Evolutionary conservation across 2,329 filamentous ascomycete species (phyloP), one percentile per base, ranked within the genome.

Genomic region (Colletotrichum chlorophyti): DNA sequence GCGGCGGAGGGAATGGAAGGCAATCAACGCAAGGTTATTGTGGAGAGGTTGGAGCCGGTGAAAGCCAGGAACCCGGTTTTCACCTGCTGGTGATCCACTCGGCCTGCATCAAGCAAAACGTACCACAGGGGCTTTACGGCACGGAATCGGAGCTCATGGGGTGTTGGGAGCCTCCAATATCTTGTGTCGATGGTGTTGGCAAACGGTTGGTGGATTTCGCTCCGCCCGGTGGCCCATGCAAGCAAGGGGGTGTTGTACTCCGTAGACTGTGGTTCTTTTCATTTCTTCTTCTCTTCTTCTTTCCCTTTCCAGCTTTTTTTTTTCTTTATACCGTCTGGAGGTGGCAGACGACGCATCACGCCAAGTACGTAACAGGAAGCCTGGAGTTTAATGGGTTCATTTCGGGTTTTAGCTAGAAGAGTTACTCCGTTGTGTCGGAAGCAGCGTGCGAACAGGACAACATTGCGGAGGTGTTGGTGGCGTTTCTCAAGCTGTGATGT

Each of bases 51-150:
- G 58, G 95, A 99, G 79, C 91, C 94, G 60, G 95, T 99, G 62
- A 98, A 98, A 82, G 91, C 88, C 70, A 90, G 90, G 72, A 96
- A 96, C 70, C 95, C 95, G 2, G 93, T 99, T 27, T 99, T 99
- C 75, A 97, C 91, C 40, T 99, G 95, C 91, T 99, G 95, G 79
- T 98, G 78, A 78, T 50, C 51, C 51, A 49, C 51, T 15, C 9
- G 26, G 38, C 26, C 32, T 45, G 51, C 55, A 49, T 29, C 38
- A 51, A 55, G 51, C 37, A 49, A 49, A 47, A 47, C 41, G 42
- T 35, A 43, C 21, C n/a, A n/a, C n/a, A n/a, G 50, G 43, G 23
- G 41, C n/a, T n/a, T n/a, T n/a, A 21, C 34, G 41, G 23, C 23
- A 49, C 43, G 51, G n/a, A n/a, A n/a, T n/a, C n/a, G n/a, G 55